phyloP scores from a whole-genome alignment of 441 rosid genomes.

The Gossypium aridum region DNA sequence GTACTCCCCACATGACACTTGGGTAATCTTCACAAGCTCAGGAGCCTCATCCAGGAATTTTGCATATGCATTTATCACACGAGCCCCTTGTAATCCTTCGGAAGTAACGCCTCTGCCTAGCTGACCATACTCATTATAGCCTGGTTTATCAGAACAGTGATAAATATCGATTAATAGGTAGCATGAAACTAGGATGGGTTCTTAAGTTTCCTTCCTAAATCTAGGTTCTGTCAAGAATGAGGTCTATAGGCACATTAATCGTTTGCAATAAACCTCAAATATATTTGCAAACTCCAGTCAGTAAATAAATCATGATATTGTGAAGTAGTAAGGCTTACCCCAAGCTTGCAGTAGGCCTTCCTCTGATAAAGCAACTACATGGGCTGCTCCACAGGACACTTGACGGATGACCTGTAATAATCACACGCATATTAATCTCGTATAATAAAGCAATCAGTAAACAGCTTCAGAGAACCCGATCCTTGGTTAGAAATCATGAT shows the following conservation, averaged over 20 bases:
- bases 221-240: neutral
- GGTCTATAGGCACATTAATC: slow-evolving; percentile 5
- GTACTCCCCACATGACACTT: slow-evolving; percentile 93
- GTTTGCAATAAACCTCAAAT: slow-evolving; percentile 1
- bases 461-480: neutral
- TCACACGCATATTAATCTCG: neutral
- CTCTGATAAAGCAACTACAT: slow-evolving; percentile 86
- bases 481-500: neutral
- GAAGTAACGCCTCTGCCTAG: slow-evolving; percentile 95
- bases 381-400: slow-evolving; percentile 92
- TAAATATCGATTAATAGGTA: slow-evolving; percentile 18
- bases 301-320: slow-evolving; percentile 9
- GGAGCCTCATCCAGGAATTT: slow-evolving; percentile 94
- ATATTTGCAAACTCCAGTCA: neutral
- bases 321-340: slow-evolving; percentile 43
- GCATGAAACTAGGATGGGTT: slow-evolving; percentile 14
- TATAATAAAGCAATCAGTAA: neutral
- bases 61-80: slow-evolving; percentile 66
- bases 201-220: slow-evolving; percentile 13
- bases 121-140: slow-evolving; percentile 91
- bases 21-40: slow-evolving; percentile 77
- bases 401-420: slow-evolving; percentile 48
- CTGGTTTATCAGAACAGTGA: slow-evolving; percentile 39
- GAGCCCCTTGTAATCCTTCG: slow-evolving; percentile 89
- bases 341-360: slow-evolving; percentile 86